Percentiles rank a stretch among this genome's conserved stretches.
Conservation (phyloP, 768 basidiomycete genomes). For the Porphyrellus cyaneotinctus region DNA sequence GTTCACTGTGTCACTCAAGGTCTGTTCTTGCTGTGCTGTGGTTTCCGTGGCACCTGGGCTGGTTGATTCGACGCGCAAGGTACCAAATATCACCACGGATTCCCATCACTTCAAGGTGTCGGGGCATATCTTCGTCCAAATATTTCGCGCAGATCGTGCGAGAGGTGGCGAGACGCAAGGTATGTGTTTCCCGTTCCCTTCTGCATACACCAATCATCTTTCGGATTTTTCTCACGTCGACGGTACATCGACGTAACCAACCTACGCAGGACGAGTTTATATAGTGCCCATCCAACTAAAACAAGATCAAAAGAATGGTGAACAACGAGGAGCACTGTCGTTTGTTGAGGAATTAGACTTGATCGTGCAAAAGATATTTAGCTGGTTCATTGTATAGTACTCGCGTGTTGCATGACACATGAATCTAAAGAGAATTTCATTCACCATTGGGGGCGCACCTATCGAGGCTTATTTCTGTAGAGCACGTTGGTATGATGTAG, state of each 20-base stretch:
- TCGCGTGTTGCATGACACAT: background rate
- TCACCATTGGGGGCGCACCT: no score
- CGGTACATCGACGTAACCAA: no score
- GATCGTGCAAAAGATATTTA: no score
- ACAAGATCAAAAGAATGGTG: conserved; percentile 95
- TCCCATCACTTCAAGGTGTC: conserved; percentile 96
- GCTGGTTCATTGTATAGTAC: no score
- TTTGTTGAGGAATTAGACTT: conserved; percentile 27
- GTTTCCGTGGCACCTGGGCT: no score
- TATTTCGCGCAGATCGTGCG: conserved; percentile 94
- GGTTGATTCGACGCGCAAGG: conserved; percentile 35
- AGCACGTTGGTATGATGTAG: background rate
- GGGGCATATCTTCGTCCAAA: conserved; percentile 94
- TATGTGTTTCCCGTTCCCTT: conserved; percentile 30
- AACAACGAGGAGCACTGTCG: conserved; percentile 85
- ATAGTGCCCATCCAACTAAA: conserved; percentile 93
- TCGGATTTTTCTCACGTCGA: background rate
- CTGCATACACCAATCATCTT: no score
- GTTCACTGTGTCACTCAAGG: conserved; percentile 86
- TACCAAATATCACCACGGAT: conserved; percentile 78
- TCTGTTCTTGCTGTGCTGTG: no score
- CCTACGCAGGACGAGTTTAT: conserved; percentile 89
- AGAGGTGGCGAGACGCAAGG: conserved; percentile 93
- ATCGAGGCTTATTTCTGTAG: background rate
- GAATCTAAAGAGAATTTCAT: no score